phyloP scores from a whole-genome alignment of 352 stramenopile genomes.

The Phytopythium oedochilum region DNA sequence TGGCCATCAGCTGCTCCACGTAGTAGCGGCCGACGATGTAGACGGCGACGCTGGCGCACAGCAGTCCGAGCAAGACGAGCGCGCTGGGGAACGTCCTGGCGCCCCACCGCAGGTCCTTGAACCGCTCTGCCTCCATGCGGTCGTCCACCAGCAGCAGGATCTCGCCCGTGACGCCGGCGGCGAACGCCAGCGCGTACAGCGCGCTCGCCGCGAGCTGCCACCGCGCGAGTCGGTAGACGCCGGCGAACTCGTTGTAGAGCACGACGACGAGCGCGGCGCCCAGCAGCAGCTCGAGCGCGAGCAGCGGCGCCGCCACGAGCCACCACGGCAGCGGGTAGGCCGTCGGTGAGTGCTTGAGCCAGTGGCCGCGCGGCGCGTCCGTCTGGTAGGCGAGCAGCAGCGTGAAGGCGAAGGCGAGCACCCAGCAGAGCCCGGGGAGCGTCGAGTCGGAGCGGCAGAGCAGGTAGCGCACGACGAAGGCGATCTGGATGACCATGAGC shows the following conservation, averaged over 20 bases:
- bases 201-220: constrained; percentile 73
- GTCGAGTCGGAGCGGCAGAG: constrained; percentile 76
- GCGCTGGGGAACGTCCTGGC: constrained; percentile 70
- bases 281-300: constrained; percentile 65
- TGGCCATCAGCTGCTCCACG: constrained; percentile 78
- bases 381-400: constrained; percentile 75
- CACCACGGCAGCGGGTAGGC: constrained; percentile 63
- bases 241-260: constrained; percentile 75
- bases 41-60: constrained; percentile 65
- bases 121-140: constrained; percentile 2
- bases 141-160: constrained; percentile 62
- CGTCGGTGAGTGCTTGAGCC: constrained; percentile 9
- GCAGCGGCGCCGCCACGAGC: constrained; percentile 60
- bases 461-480: constrained; percentile 76
- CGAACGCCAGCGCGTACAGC: constrained; percentile 64
- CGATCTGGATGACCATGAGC: constrained; percentile 76
- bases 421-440: constrained; percentile 69
- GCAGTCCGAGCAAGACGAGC: constrained; percentile 73
- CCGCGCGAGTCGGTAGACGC: constrained; percentile 68
- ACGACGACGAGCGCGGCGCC: constrained; percentile 44
- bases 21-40: constrained; percentile 81
- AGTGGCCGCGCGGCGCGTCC: constrained; percentile 39
- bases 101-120: constrained; percentile 69
- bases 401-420: constrained; percentile 77
- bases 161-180: constrained; percentile 52